Conservation (phyloP, 495 filamentous ascomycete species). For the Penicillium egyptiacum region DNA sequence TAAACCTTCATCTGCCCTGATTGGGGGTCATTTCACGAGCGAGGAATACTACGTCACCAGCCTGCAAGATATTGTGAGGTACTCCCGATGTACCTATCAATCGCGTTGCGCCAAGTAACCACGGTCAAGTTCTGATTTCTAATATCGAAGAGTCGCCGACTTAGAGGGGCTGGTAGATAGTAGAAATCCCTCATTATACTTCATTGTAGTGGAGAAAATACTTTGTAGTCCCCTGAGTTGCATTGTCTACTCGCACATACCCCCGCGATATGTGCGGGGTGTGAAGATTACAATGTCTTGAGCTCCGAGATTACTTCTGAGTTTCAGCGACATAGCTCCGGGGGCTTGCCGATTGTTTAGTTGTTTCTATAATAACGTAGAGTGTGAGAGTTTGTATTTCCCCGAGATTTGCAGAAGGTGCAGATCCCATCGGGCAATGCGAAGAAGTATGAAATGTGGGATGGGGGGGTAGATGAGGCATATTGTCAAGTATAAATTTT, state of each 20-base stretch:
- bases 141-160: no score
- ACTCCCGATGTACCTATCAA: no score
- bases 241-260: background rate
- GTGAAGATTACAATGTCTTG: background rate
- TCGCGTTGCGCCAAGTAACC: no score
- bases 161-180: no score
- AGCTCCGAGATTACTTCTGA: slow-evolving; percentile 11
- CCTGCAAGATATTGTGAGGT: no score
- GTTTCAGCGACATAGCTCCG: slow-evolving; percentile 11
- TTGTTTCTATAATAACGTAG: background rate
- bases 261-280: background rate
- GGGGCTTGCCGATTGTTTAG: background rate
- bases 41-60: no score
- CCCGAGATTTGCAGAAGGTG: slow-evolving; percentile 1
- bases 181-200: no score
- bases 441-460: background rate
- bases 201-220: no score
- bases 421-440: slow-evolving; percentile 2
- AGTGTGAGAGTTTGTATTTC: background rate
- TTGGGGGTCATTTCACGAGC: no score
- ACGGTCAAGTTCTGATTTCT: no score
- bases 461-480: no score
- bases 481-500: background rate
- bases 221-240: background rate
- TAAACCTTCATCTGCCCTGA: no score